A percentile compares a stretch with the other conserved stretches of the same genome.
These are phyloP conservation scores for Hypoxylon sp. DNA, from an alignment of 2,329 filamentous ascomycete species.

Conservation along the genomic window DNA sequence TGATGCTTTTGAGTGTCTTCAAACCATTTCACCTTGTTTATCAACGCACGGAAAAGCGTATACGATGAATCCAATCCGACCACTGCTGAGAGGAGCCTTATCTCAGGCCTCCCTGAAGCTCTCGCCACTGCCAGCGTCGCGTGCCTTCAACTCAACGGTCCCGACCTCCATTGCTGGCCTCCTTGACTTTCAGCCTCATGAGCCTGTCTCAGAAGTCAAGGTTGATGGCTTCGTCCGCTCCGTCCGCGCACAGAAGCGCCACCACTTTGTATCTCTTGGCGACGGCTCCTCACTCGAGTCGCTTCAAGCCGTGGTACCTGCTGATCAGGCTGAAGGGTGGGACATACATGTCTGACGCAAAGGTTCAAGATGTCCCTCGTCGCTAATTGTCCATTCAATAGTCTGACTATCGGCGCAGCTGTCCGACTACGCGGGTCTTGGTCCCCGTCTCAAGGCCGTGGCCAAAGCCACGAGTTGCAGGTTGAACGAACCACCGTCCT, in stretches of 20 bases:
- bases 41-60: conserved; percentile 9
- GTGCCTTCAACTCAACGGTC: conserved; percentile 43
- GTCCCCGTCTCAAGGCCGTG: conserved; percentile 72
- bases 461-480: conserved; percentile 82
- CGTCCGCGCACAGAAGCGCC: conserved; percentile 83
- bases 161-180: conserved; percentile 62
- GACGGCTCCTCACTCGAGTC: conserved; percentile 85
- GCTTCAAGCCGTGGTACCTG: conserved; percentile 81
- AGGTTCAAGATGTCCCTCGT: conserved; percentile 21
- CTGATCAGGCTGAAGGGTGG: conserved; percentile 77
- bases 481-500: conserved; percentile 73
- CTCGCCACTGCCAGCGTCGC: conserved; percentile 19
- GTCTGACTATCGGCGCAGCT: conserved; percentile 81
- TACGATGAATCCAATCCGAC: conserved; percentile 38
- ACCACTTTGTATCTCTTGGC: conserved; percentile 83
- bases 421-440: conserved; percentile 81
- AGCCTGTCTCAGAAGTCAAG: conserved; percentile 58
- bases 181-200: conserved; percentile 59
- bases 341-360: conserved; percentile 35
- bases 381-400: conserved; percentile 52
- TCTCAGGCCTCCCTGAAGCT: conserved; percentile 26
- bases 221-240: conserved; percentile 84
- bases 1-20: conserved; percentile 10
- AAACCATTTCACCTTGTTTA: not conserved
- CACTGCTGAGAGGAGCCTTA: conserved; percentile 36